Percentiles rank a stretch among this genome's conserved stretches.
Conservation (phyloP, 2,329 filamentous ascomycete genomes). For the Ilyonectria robusta region DNA sequence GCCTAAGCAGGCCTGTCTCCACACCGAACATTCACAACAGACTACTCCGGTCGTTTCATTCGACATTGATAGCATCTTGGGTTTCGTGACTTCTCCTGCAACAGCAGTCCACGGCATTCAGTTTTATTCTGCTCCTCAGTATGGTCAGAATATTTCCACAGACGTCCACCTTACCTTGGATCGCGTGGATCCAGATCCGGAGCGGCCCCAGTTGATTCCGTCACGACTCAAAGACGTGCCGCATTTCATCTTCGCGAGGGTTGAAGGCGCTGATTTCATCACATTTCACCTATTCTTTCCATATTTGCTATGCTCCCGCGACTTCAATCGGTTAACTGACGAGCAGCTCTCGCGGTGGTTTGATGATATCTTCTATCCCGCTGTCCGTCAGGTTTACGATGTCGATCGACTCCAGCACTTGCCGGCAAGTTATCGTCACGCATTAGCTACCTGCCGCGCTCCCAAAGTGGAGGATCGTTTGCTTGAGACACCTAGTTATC, state of each 20-base stretch:
- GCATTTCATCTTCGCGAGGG: slow-evolving; percentile 19
- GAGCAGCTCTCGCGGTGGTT: slow-evolving; percentile 20
- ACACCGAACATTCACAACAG: no score
- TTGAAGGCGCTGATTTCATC: slow-evolving; percentile 23
- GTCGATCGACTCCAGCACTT: slow-evolving; percentile 24
- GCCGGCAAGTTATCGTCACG: slow-evolving; percentile 29
- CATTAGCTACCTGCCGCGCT: slow-evolving; percentile 27
- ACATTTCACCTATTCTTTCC: slow-evolving; percentile 24
- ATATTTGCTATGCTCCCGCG: slow-evolving; percentile 11
- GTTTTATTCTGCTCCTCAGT: no score
- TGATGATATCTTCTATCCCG: slow-evolving; percentile 29
- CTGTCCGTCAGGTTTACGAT: slow-evolving; percentile 27
- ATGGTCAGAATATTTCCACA: no score
- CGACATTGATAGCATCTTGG: no score
- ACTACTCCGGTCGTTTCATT: no score
- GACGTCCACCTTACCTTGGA: slow-evolving; percentile 1
- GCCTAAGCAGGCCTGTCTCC: no score
- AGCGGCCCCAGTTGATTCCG: slow-evolving; percentile 11
- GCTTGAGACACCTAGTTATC: slow-evolving; percentile 22
- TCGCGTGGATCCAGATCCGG: slow-evolving; percentile 17
- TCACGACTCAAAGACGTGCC: slow-evolving; percentile 24
- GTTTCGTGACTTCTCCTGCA: no score
- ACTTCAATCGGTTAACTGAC: slow-evolving; percentile 22
- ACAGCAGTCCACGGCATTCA: no score
- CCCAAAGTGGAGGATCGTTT: neutral